A percentile compares a stretch with the other conserved stretches of the same genome.
Evolutionary conservation across 176 grass and related monocot genomes (phyloP).

Genomic region (Raddia distichophylla): DNA sequence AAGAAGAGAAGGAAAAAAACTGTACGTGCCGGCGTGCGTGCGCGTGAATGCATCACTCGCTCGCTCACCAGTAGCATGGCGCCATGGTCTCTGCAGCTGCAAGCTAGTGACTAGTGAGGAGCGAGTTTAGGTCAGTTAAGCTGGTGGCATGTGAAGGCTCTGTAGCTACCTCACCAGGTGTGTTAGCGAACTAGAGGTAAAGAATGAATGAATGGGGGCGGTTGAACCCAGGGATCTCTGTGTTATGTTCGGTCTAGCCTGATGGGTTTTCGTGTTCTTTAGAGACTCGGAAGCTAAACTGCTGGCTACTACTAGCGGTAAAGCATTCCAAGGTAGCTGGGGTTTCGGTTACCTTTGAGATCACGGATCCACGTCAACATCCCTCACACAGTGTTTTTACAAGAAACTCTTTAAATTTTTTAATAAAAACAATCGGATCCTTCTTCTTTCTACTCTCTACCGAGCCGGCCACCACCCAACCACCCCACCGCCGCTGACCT

Average conservation of each 20-base stretch:
- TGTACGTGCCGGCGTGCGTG: not conserved
- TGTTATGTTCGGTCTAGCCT: not conserved
- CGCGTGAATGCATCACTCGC: not conserved
- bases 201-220: not conserved
- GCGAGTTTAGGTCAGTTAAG: not conserved
- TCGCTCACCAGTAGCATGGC: not conserved
- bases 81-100: not conserved
- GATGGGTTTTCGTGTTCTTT: not conserved
- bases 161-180: not conserved
- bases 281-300: not conserved
- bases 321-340: too few relatives aligned
- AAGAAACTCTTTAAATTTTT: too few relatives aligned
- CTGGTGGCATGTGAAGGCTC: conserved; percentile 18
- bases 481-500: too few relatives aligned
- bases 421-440: too few relatives aligned
- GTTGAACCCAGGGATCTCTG: not conserved
- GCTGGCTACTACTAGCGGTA: not conserved
- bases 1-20: conserved; percentile 6
- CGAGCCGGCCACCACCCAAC: too few relatives aligned
- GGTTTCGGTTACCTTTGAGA: too few relatives aligned
- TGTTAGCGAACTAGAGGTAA: conserved; percentile 15
- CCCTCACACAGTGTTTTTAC: too few relatives aligned
- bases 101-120: not conserved
- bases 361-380: too few relatives aligned
- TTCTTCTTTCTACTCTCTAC: too few relatives aligned